Percentiles rank a stretch among this genome's conserved stretches.
Evolutionary conservation across 2,329 filamentous ascomycete species (phyloP).

Genomic region (Trichoderma oligosporum): DNA sequence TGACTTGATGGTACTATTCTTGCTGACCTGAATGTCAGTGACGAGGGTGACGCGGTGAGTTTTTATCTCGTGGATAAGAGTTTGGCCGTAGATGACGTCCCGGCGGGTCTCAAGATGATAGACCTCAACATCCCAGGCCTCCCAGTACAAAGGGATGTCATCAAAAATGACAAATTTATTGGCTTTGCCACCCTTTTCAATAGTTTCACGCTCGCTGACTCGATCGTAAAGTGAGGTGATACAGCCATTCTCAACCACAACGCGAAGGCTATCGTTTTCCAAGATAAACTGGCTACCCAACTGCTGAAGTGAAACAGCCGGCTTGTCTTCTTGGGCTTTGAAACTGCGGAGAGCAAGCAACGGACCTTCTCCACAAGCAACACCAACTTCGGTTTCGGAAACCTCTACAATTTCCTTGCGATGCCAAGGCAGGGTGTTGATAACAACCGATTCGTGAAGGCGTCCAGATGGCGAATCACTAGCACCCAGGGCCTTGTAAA

Average conservation of each 20-base stretch:
- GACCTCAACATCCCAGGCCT: constrained; percentile 97
- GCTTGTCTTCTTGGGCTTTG: constrained; percentile 41
- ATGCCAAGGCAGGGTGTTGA: constrained; percentile 87
- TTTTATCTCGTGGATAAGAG: constrained; percentile 66
- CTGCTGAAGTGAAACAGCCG: constrained; percentile 51
- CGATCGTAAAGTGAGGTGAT: constrained; percentile 84
- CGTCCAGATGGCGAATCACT: constrained; percentile 39
- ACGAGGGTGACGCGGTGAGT: constrained; percentile 75
- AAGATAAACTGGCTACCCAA: constrained; percentile 64
- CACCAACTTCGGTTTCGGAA: constrained; percentile 48
- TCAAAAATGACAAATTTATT: constrained; percentile 95
- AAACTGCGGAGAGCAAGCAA: constrained; percentile 50
- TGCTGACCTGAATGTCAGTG: constrained; percentile 83
- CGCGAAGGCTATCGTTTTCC: constrained; percentile 69
- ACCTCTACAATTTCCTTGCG: constrained; percentile 70
- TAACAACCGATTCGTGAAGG: constrained; percentile 52
- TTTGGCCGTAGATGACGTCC: constrained; percentile 66
- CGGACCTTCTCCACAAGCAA: constrained; percentile 56
- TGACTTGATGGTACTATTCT: constrained; percentile 79
- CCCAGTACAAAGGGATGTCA: constrained; percentile 96
- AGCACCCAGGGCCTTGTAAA: constrained; percentile 65
- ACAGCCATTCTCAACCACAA: constrained; percentile 68
- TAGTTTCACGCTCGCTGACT: constrained; percentile 67
- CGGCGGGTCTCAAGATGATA: constrained; percentile 86
- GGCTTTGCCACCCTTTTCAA: constrained; percentile 69